Base-by-base conservation (phyloP, 2,329 filamentous ascomycete genomes). In the Cladosporium cucumerinum region DNA sequence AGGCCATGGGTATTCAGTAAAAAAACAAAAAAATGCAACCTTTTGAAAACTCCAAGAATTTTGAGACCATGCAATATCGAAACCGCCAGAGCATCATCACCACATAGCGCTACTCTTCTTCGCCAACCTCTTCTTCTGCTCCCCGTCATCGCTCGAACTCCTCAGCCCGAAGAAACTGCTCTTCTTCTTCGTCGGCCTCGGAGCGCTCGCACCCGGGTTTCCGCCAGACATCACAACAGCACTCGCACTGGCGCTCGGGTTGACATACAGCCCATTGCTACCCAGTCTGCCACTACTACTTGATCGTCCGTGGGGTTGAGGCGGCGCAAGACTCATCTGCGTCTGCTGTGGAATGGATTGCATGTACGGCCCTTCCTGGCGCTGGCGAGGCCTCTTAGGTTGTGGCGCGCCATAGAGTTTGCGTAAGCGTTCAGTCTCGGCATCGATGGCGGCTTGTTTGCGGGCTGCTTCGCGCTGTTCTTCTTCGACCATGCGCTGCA, bases 391-490 rank as follows among this genome's bases (percentile, higher is more conserved):
- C 28, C 62, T 49, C 49, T 63, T 32, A 43, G 67, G 28, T 28
- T 57, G 32, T 7, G 36, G 36, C 59, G 82, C 77, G 57, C 90
- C 90, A 71, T 91, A 93, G 70, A 89, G 77, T 69, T 82, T 85
- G 25, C 86, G 82, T 8, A 97, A 79, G 0, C 92, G 84, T 69
- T 88, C 88, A 0, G 92, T 96, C 77, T 97, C 93, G 51, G 87
- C 86, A 39, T 96, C 80, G 16, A 84, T 72, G 62, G 85, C 84
- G 1, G 80, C 81, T 67, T 87, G 81, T 65, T 79, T 81, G 30
- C 78, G 65, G 18, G 67, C 55, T 0, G 81, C 83, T 68, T 88
- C 86, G 64, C 82, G 84, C 28, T 89, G 86, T 72, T 93, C 89
- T 51, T 76, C 63, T 80, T 83, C 73, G 30, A 73, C 68, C 65